Base-by-base conservation (phyloP, 1,284 basidiomycete genomes). In the Bondarzewia mesenterica region DNA sequence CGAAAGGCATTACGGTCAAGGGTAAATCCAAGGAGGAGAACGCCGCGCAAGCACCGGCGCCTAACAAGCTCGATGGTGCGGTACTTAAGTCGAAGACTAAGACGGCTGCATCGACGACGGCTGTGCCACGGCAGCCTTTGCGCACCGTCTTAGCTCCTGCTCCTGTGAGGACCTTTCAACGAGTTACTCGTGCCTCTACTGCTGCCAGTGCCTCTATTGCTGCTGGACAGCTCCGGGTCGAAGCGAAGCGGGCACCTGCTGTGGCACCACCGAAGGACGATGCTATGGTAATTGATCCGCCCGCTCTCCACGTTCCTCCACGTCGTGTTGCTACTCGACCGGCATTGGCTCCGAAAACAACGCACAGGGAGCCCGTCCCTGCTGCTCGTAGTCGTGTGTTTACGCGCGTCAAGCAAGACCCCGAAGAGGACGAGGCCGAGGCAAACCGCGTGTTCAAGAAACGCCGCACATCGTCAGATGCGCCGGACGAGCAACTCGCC, bases 381-480 rank as follows among this genome's bases (percentile, higher is more conserved):
- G 46, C 54, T n/a, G 45, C 58, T 23, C 47, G 50, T 22, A 47
- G 23, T 35, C 25, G 38, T 5, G 42, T 44, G 12, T 21, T 20
- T 12, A 40, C 21, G 18, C 15, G 39, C 2, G 14, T 39, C 25
- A 48, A 52, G 26, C 57, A 60, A 1, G 62, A 63, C 20, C 68
- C 63, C 7, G 68, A 63, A 15, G 80, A 79, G 37, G 69, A 68
- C 6, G 74, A 52, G 7, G 47, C 25, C 22, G 54, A 76, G 43
- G 71, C 70, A 12, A 65, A 66, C 39, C 78, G 80, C 12, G 77
- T 72, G 5, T 74, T 74, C 57, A 89, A 89, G 70, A 85, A 85
- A 59, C 73, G 79, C 54, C 70, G 84, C 22, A 89, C 86, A 5
- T 88, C 85, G 7, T 85, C 83, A 0, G 81, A 85, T 16, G 57